These are phyloP conservation scores for Chlorociboria aeruginascens DNA, from an alignment of 495 filamentous ascomycete genomes.

Conservation along the genomic window DNA sequence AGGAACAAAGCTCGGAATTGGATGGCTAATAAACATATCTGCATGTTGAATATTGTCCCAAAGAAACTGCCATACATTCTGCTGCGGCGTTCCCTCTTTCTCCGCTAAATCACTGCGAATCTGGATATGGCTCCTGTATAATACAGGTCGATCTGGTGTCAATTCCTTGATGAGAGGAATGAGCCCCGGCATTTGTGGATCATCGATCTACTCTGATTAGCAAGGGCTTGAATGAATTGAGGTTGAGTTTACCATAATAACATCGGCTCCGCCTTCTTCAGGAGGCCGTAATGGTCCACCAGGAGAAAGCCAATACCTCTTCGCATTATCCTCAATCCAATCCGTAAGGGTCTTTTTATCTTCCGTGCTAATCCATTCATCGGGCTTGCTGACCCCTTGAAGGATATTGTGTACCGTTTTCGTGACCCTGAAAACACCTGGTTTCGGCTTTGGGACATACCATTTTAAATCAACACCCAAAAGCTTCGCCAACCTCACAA, in stretches of 20 bases:
- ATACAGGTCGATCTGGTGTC: constrained; percentile 64
- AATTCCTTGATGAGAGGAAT: constrained; percentile 64
- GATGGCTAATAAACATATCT: constrained; percentile 80
- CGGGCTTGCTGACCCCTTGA: constrained; percentile 60
- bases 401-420: constrained; percentile 92
- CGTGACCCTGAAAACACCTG: constrained; percentile 75
- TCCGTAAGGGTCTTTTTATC: constrained; percentile 49
- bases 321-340: constrained; percentile 71
- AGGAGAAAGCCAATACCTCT: constrained; percentile 59
- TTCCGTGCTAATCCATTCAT: constrained; percentile 46
- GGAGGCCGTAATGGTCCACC: constrained; percentile 57
- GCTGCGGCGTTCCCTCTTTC: constrained; percentile 50
- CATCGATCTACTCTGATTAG: constrained; percentile 44
- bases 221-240: neutral
- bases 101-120: constrained; percentile 64
- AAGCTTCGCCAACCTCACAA: constrained; percentile 58
- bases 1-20: constrained; percentile 69
- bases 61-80: constrained; percentile 65
- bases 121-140: constrained; percentile 79
- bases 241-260: constrained; percentile 48
- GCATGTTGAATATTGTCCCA: constrained; percentile 59
- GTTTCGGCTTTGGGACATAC: constrained; percentile 79
- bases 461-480: constrained; percentile 62
- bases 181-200: constrained; percentile 78
- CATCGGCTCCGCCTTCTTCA: constrained; percentile 63